A percentile compares a stretch with the other conserved stretches of the same genome.
These are phyloP conservation scores for Teunomyces barrocoloradensis DNA, from an alignment of 805 yeast species.

Conservation along the genomic window DNA sequence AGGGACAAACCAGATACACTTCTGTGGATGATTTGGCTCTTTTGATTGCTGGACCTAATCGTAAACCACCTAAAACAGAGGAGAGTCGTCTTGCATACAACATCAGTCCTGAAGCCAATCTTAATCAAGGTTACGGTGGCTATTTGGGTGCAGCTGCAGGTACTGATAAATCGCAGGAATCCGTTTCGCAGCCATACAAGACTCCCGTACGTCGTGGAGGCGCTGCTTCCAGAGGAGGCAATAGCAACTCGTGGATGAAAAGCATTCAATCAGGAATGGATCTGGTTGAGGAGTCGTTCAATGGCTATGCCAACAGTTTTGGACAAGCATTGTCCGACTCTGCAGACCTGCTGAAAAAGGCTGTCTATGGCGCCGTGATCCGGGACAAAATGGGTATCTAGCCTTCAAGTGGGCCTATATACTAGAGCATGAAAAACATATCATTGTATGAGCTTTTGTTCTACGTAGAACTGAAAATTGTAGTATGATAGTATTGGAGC, in stretches of 20 bases:
- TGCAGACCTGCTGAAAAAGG: constrained; percentile 48
- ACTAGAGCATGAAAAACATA: background rate
- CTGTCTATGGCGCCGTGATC: constrained; percentile 50
- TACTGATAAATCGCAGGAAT: constrained; percentile 8
- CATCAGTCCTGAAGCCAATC: constrained; percentile 45
- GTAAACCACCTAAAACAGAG: constrained; percentile 56
- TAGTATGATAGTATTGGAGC: no score
- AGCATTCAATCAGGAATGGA: constrained; percentile 53
- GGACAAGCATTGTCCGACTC: constrained; percentile 54
- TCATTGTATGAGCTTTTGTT: no score
- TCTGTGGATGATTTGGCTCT: constrained; percentile 59
- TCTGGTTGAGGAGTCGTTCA: constrained; percentile 50
- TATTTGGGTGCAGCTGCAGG: constrained; percentile 8
- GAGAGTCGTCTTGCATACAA: constrained; percentile 57
- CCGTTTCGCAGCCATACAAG: constrained; percentile 31
- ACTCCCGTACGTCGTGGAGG: constrained; percentile 45
- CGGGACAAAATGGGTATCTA: constrained; percentile 54
- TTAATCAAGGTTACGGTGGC: constrained; percentile 30
- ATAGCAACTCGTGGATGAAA: constrained; percentile 39
- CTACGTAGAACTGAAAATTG: no score
- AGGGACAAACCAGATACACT: constrained; percentile 64
- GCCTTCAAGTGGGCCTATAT: background rate
- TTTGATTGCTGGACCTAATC: constrained; percentile 70
- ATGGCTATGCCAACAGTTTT: constrained; percentile 55
- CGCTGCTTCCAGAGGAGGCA: constrained; percentile 31